Percentiles rank a stretch among this genome's conserved stretches.
Evolutionary conservation across 768 basidiomycete species (phyloP).

Genomic region (Lactarius deliciosus): DNA sequence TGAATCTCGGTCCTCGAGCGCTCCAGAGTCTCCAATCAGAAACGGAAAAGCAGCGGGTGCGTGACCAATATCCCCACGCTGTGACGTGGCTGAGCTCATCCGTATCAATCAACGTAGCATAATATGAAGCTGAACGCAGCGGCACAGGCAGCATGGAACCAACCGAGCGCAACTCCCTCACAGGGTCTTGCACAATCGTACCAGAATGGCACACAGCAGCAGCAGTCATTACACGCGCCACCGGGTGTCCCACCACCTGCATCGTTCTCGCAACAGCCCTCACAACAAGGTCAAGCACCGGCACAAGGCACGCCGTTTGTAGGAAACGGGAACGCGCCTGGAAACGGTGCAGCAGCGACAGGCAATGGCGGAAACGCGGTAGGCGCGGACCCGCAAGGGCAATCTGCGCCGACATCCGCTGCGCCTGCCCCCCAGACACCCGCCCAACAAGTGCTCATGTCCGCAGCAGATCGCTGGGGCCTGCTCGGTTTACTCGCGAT

Average conservation of each 20-base stretch:
- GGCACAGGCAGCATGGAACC: slow-evolving; percentile 64
- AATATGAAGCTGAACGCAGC: slow-evolving; percentile 63
- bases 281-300: slow-evolving; percentile 33
- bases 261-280: slow-evolving; percentile 39
- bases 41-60: slow-evolving; percentile 66
- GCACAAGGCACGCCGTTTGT: slow-evolving; percentile 21
- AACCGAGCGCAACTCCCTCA: slow-evolving; percentile 49
- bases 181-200: slow-evolving; percentile 32
- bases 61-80: slow-evolving; percentile 34
- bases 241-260: slow-evolving; percentile 47
- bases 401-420: slow-evolving; percentile 25
- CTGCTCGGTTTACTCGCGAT: slow-evolving; percentile 71
- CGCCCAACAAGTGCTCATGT: slow-evolving; percentile 31
- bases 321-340: slow-evolving; percentile 29
- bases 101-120: slow-evolving; percentile 31
- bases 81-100: slow-evolving; percentile 18
- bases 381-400: slow-evolving; percentile 24
- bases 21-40: slow-evolving; percentile 52
- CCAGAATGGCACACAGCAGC: slow-evolving; percentile 50
- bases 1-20: slow-evolving; percentile 51
- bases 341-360: slow-evolving; percentile 17
- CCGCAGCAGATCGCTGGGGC: slow-evolving; percentile 30
- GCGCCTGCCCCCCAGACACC: slow-evolving; percentile 39
- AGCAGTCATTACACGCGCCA: slow-evolving; percentile 56
- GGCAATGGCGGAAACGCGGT: slow-evolving; percentile 31